Conservation (phyloP, 805 yeast genomes). For the Ogataea paraovalis region DNA sequence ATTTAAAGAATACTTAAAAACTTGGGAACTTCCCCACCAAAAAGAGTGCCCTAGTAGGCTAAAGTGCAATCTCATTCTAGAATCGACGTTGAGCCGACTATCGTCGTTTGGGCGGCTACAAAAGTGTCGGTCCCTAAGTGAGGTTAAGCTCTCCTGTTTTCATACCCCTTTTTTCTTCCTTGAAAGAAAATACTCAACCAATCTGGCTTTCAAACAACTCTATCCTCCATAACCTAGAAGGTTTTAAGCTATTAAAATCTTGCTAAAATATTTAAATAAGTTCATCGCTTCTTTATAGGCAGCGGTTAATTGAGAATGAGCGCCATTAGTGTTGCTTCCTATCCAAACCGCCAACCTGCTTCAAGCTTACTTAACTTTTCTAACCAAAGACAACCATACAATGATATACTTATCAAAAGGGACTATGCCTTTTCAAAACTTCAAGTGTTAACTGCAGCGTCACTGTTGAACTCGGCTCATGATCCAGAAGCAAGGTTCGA, state of each 20-base stretch:
- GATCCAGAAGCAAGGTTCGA: slow-evolving; percentile 9
- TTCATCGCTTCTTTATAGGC: not conserved
- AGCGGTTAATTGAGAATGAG: not conserved
- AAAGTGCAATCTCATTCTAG: too few species aligned
- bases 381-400: slow-evolving; percentile 13
- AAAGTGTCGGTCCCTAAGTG: too few species aligned
- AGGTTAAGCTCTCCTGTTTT: too few species aligned
- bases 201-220: too few species aligned
- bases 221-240: too few species aligned
- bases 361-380: slow-evolving; percentile 17
- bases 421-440: slow-evolving; percentile 16
- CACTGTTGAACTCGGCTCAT: slow-evolving; percentile 12
- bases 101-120: too few species aligned
- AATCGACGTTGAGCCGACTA: too few species aligned
- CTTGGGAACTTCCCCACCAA: too few species aligned
- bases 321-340: not conserved
- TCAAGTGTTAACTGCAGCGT: slow-evolving; percentile 3
- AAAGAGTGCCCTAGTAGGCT: too few species aligned
- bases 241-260: too few species aligned
- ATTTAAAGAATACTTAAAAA: too few species aligned
- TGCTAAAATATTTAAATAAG: not conserved
- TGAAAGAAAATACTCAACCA: not conserved
- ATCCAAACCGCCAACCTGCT: slow-evolving; percentile 11
- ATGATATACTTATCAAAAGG: slow-evolving; percentile 11
- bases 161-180: not conserved